A percentile compares a stretch with the other conserved stretches of the same genome.
Evolutionary conservation across 208 protist genomes (phyloP).

Genomic region (Zelonia costaricensis): DNA sequence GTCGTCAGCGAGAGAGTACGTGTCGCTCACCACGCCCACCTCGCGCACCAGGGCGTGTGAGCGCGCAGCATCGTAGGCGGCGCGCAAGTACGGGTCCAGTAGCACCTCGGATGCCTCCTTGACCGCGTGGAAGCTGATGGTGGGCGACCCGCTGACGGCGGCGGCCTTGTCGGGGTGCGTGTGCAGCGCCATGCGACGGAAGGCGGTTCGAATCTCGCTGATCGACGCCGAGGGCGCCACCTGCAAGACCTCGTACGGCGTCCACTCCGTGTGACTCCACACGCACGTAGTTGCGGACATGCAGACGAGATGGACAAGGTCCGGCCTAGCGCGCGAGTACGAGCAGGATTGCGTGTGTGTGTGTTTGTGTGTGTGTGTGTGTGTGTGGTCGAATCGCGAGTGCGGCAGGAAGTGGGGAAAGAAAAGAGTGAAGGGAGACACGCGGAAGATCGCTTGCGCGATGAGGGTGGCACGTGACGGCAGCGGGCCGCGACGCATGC

Average conservation of each 20-base stretch:
- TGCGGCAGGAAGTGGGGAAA: not conserved
- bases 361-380: not conserved
- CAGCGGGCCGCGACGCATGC: too few relatives aligned
- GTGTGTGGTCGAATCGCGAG: not conserved
- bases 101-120: constrained; percentile 71
- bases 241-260: constrained; percentile 66
- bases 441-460: too few relatives aligned
- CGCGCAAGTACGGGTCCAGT: constrained; percentile 57
- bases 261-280: constrained; percentile 37
- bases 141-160: not conserved
- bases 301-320: not conserved
- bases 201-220: constrained; percentile 64
- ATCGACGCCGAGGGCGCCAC: constrained; percentile 35
- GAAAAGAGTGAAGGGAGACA: too few relatives aligned
- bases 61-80: constrained; percentile 46
- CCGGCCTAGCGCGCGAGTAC: not conserved
- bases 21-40: constrained; percentile 63
- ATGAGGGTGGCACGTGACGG: too few relatives aligned
- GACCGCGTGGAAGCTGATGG: constrained; percentile 50
- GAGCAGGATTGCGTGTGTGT: not conserved
- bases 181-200: constrained; percentile 58
- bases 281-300: not conserved
- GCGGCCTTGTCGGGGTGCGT: constrained; percentile 76
- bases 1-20: constrained; percentile 48
- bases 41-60: constrained; percentile 39